A percentile compares a stretch with the other conserved stretches of the same genome.
phyloP scores from a whole-genome alignment of 192 early-diverging fungal genomes.

The Rhizophagus clarus region DNA sequence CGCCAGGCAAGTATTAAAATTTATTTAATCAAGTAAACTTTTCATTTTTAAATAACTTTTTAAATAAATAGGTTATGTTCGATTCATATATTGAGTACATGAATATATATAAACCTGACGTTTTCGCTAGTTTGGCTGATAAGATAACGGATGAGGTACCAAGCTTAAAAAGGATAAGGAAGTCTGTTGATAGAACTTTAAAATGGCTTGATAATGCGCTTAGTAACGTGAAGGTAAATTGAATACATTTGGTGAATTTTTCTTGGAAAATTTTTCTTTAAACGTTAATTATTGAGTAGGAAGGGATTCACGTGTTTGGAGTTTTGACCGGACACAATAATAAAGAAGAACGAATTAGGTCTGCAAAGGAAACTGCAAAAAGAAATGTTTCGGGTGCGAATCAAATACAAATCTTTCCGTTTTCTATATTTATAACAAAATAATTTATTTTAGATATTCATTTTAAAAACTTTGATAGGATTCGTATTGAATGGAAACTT shows the following conservation, averaged over 20 bases:
- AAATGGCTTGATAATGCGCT: conserved; percentile 51
- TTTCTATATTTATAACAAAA: background rate
- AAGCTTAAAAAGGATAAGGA: conserved; percentile 44
- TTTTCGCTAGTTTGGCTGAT: conserved; percentile 48
- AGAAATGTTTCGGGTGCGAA: conserved; percentile 44
- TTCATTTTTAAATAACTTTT: background rate
- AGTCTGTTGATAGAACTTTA: conserved; percentile 52
- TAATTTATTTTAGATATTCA: background rate
- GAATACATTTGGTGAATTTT: background rate
- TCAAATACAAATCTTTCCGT: background rate
- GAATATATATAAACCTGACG: conserved; percentile 51
- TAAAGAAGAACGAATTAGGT: conserved; percentile 50
- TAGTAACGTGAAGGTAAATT: conserved; percentile 37
- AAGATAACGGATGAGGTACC: conserved; percentile 41
- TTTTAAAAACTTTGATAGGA: conserved; percentile 33
- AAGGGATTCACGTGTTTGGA: conserved; percentile 50
- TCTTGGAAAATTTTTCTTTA: background rate
- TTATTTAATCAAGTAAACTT: background rate
- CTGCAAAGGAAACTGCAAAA: conserved; percentile 47
- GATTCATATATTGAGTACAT: conserved; percentile 47
- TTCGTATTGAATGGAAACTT: conserved; percentile 52
- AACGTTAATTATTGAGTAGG: conserved; percentile 4
- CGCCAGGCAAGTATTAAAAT: conserved; percentile 42
- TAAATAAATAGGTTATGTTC: conserved; percentile 31
- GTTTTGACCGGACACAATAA: conserved; percentile 47